Evolutionary conservation across 768 basidiomycete genomes (phyloP).

Genomic region (Rubroboletus pulcherrimus): DNA sequence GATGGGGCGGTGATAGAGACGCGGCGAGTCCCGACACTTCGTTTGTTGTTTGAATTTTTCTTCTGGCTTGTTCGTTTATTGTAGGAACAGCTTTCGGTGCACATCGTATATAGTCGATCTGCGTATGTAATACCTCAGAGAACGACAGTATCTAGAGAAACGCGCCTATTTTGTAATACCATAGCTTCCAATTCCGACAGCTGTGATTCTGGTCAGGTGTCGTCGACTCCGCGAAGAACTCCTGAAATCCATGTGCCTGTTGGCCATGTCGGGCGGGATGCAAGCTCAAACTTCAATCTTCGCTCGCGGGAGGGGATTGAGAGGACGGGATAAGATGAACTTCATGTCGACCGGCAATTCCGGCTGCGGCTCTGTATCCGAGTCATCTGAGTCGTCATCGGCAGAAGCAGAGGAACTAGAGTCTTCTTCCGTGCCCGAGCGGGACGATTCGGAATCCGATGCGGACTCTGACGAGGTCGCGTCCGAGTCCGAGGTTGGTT

Average conservation of each 20-base stretch:
- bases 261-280: background rate
- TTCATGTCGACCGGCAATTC: slow-evolving; percentile 31
- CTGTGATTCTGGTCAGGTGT: background rate
- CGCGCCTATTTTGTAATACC: slow-evolving; percentile 5
- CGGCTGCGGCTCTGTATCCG: slow-evolving; percentile 14
- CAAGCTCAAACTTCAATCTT: slow-evolving; percentile 31
- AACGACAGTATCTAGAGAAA: slow-evolving; percentile 1
- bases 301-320: slow-evolving; percentile 44
- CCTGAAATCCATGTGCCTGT: background rate
- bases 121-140: slow-evolving; percentile 7
- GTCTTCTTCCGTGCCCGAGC: slow-evolving; percentile 11
- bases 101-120: slow-evolving; percentile 3
- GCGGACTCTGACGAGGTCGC: slow-evolving; percentile 9
- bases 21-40: background rate
- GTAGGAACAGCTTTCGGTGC: background rate
- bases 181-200: background rate
- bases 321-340: slow-evolving; percentile 40
- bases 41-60: background rate
- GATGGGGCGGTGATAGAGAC: slow-evolving; percentile 6
- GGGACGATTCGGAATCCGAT: slow-evolving; percentile 12
- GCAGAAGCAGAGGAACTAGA: slow-evolving; percentile 7
- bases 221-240: background rate
- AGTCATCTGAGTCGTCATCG: slow-evolving; percentile 1
- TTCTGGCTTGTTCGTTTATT: background rate
- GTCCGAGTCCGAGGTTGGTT: background rate